phyloP scores from a whole-genome alignment of 345 rosid genomes.

The Eutrema heterophyllum region DNA sequence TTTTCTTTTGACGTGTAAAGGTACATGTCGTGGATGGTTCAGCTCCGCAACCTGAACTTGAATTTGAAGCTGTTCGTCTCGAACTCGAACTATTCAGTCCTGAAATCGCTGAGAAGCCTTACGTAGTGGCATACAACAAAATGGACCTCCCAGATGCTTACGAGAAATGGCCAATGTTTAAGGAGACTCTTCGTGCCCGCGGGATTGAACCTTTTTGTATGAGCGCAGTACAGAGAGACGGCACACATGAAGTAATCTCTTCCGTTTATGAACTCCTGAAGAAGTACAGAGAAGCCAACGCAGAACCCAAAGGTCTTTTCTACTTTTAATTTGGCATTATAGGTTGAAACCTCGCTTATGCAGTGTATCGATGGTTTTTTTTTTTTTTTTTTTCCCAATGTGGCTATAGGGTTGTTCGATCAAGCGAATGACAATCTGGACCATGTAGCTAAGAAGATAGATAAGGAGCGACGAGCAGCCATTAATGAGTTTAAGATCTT shows the following conservation, averaged over 20 bases:
- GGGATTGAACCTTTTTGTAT: constrained; percentile 72
- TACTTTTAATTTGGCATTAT: constrained; percentile 1
- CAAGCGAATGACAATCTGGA: constrained; percentile 42
- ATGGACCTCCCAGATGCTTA: constrained; percentile 91
- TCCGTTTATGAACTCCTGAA: constrained; percentile 60
- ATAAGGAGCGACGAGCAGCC: constrained; percentile 58
- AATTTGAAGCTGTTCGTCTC: constrained; percentile 90
- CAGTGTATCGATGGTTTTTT: neutral
- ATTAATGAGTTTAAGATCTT: constrained; percentile 77
- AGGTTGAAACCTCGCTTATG: neutral
- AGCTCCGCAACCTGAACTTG: constrained; percentile 71
- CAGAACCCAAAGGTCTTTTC: constrained; percentile 54
- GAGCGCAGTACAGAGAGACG: constrained; percentile 81
- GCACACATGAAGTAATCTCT: constrained; percentile 66
- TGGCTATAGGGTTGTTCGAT: constrained; percentile 21
- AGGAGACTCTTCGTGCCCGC: constrained; percentile 54
- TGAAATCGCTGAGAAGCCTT: constrained; percentile 78
- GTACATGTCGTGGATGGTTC: constrained; percentile 94
- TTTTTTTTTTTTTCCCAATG: neutral
- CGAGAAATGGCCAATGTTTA: constrained; percentile 68
- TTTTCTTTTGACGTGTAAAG: constrained; percentile 37
- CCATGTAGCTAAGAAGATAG: constrained; percentile 74
- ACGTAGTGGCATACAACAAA: constrained; percentile 75
- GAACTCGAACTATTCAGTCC: constrained; percentile 92
- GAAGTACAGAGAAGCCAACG: constrained; percentile 45